Evolutionary conservation across 495 filamentous ascomycete species (phyloP).

Genomic region (Podospora conica): DNA sequence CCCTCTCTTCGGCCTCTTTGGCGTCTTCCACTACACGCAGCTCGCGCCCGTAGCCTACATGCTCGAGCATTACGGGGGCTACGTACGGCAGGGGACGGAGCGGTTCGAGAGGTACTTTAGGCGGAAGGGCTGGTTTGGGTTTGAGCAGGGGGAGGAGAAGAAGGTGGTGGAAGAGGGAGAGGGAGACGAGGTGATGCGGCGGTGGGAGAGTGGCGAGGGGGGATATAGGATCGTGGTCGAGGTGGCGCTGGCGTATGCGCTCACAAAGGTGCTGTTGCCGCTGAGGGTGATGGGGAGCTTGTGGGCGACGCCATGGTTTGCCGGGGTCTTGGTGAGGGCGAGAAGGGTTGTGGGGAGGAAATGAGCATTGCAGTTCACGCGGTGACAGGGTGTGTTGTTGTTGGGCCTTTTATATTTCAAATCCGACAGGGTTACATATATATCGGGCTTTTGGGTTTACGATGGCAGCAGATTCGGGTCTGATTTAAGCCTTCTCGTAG

Average conservation of each 20-base stretch:
- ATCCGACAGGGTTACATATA: neutral
- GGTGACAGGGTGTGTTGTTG: neutral
- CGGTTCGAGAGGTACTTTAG: conserved; percentile 41
- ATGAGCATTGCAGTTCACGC: neutral
- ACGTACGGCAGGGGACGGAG: conserved; percentile 40
- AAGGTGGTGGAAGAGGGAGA: conserved; percentile 6
- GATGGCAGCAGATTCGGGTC: neutral
- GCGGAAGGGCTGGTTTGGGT: conserved; percentile 45
- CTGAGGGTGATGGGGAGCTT: conserved; percentile 67
- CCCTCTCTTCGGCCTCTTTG: conserved; percentile 69
- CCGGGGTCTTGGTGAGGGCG: conserved; percentile 45
- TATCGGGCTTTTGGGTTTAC: neutral
- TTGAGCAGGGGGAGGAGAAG: conserved; percentile 17
- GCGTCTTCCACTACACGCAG: conserved; percentile 66
- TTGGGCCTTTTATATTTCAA: neutral
- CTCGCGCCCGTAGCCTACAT: conserved; percentile 52
- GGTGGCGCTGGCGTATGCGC: conserved; percentile 80
- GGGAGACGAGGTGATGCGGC: conserved; percentile 19
- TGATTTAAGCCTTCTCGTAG: conserved; percentile 59
- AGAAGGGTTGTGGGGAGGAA: neutral
- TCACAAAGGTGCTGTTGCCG: conserved; percentile 80
- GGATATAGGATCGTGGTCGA: conserved; percentile 54
- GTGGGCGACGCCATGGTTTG: conserved; percentile 94
- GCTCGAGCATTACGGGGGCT: conserved; percentile 32
- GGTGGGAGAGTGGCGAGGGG: conserved; percentile 22